Conservation (phyloP, 2,329 filamentous ascomycete species). For the Aspergillus ustus region DNA sequence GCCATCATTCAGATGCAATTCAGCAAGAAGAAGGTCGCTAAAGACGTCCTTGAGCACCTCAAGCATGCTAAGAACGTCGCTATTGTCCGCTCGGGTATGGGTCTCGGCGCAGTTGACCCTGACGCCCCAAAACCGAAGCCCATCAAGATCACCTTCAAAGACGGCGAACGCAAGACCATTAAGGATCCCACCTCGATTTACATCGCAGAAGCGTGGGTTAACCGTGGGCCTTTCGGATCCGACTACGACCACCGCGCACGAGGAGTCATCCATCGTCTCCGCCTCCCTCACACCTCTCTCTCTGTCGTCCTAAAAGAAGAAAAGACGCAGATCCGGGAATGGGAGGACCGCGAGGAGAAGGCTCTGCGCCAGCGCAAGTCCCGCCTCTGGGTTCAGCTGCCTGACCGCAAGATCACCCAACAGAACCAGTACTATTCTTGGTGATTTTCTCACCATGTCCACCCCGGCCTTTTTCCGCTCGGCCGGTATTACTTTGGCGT, state of each 20-base stretch:
- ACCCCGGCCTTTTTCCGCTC: conserved; percentile 10
- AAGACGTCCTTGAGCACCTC: conserved; percentile 78
- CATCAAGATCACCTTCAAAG: conserved; percentile 71
- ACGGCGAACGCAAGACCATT: conserved; percentile 73
- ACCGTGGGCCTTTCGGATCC: conserved; percentile 68
- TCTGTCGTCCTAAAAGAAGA: conserved; percentile 90
- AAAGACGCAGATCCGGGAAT: conserved; percentile 80
- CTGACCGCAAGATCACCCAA: conserved; percentile 79
- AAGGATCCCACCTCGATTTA: conserved; percentile 81
- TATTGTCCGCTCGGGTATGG: conserved; percentile 82
- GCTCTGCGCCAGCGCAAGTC: conserved; percentile 73
- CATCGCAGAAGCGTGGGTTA: conserved; percentile 91
- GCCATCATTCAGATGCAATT: conserved; percentile 94
- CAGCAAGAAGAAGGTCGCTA: conserved; percentile 88
- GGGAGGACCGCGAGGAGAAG: conserved; percentile 77
- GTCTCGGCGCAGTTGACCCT: conserved; percentile 54
- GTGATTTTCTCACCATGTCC: conserved; percentile 55
- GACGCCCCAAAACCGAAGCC: conserved; percentile 41
- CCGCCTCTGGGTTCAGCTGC: conserved; percentile 85
- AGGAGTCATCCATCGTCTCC: conserved; percentile 70
- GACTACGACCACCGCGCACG: conserved; percentile 74
- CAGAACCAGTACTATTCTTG: conserved; percentile 92
- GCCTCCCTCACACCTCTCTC: conserved; percentile 75
- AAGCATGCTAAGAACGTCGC: conserved; percentile 82
- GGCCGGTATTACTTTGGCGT: conserved; percentile 28